Conservation (phyloP, 345 rosid genomes). For the Dipteronia sinensis region DNA sequence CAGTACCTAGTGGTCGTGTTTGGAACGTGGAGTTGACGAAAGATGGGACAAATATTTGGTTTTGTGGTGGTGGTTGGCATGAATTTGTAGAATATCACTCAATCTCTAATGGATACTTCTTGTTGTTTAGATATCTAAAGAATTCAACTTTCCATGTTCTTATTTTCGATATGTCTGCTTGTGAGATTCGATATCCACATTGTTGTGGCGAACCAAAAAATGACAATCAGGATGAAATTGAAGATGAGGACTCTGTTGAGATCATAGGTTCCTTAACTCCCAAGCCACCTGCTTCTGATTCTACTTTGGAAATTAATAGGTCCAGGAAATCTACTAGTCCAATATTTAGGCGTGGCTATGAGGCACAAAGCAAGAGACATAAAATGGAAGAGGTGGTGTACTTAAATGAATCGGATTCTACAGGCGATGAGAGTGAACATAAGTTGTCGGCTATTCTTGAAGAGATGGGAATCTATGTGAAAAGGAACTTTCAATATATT, state of each 20-base stretch:
- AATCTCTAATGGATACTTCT: constrained; percentile 32
- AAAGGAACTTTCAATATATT: background rate
- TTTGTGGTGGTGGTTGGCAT: constrained; percentile 39
- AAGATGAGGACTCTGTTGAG: background rate
- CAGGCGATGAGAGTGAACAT: too few relatives aligned
- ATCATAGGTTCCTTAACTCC: background rate
- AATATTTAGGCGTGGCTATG: too few relatives aligned
- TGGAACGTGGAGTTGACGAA: constrained; percentile 37
- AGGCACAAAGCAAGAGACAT: too few relatives aligned
- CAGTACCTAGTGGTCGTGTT: constrained; percentile 31
- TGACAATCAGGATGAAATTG: background rate
- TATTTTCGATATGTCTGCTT: constrained; percentile 34
- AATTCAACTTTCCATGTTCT: constrained; percentile 35
- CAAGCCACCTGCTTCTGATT: background rate
- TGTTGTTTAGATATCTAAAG: constrained; percentile 43
- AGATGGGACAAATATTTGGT: constrained; percentile 32
- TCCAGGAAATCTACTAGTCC: background rate
- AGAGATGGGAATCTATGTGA: background rate
- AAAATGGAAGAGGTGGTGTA: too few relatives aligned
- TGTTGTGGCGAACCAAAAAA: background rate
- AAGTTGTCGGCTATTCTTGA: background rate
- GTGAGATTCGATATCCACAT: constrained; percentile 40
- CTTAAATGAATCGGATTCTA: too few relatives aligned
- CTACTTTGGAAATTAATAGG: background rate
- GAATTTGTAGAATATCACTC: constrained; percentile 32